Conservation (phyloP, 768 basidiomycete species). For the Kwoniella sp. region DNA sequence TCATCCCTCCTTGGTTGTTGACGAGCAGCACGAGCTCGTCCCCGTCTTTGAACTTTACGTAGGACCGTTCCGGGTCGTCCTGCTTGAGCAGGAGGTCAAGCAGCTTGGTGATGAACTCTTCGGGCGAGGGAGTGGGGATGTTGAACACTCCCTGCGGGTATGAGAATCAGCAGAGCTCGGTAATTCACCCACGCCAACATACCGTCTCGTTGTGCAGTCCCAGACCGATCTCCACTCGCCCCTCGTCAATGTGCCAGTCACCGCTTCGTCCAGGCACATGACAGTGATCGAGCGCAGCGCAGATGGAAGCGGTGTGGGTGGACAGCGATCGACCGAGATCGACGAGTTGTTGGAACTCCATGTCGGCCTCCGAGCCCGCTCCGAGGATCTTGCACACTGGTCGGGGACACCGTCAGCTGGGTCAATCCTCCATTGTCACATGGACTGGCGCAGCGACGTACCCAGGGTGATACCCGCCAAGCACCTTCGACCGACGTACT, state of each 20-base stretch:
- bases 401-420: too few relatives aligned
- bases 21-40: slow-evolving; percentile 62
- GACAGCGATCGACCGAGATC: slow-evolving; percentile 63
- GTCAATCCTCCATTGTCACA: too few relatives aligned
- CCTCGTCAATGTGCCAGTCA: slow-evolving; percentile 55
- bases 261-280: slow-evolving; percentile 80
- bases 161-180: background rate
- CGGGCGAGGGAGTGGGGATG: slow-evolving; percentile 60
- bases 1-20: slow-evolving; percentile 82
- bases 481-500: slow-evolving; percentile 71
- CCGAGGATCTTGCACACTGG: slow-evolving; percentile 86
- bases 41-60: slow-evolving; percentile 41
- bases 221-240: slow-evolving; percentile 77
- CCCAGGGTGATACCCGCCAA: slow-evolving; percentile 44
- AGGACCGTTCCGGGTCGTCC: slow-evolving; percentile 65
- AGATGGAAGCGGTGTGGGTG: slow-evolving; percentile 70
- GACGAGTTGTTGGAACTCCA: slow-evolving; percentile 65
- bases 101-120: slow-evolving; percentile 65
- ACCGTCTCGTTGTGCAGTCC: slow-evolving; percentile 86
- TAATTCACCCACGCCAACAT: slow-evolving; percentile 53
- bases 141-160: slow-evolving; percentile 40
- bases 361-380: slow-evolving; percentile 68
- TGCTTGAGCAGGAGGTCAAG: slow-evolving; percentile 67
- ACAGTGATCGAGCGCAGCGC: slow-evolving; percentile 81
- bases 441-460: slow-evolving; percentile 11